Base-by-base conservation (phyloP, 73 alveolate species). In the Breviolum minutum region DNA sequence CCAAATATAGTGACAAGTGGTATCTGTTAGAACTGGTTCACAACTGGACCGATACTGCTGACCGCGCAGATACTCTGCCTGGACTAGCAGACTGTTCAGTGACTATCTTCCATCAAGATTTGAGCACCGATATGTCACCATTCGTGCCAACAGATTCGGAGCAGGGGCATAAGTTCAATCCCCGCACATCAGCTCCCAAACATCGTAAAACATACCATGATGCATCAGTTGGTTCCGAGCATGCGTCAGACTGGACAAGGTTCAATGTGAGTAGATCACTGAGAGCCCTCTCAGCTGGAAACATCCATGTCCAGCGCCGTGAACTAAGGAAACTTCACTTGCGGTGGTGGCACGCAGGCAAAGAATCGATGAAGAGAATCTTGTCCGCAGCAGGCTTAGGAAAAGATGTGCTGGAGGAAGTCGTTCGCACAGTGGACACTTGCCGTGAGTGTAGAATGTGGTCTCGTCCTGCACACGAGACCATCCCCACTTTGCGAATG, bases 311-410 rank as follows among this genome's bases (percentile, higher is more conserved):
- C 2, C 64, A 73, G 11, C 5, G 5, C 27, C 77, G 80, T 17
- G 73, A 30, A 6, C 62, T 88, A 5, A 69, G 95, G 63, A 88
- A 88, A 60, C 60, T 88, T 5, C 95, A 88, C 73, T 73, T 88
- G 13, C 80, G 95, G 19, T 68, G 80, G 85, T 88, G 95, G 95
- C 95, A 88, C 32, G 69, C 62, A 22, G 69, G 86, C 6, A 54
- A 22, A 14, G 70, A 29, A 68, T 5, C 87, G 30, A 88, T 88
- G 95, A 40, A 48, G 1, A 30, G 77, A 5, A 8, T 88, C 64
- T 24, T 88, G 63, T 3, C 32, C 40, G 85, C 95, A 17, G 95
- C 86, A 24, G 95, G 95, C 3, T 11, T 69, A 7, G 29, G 60
- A 22, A n/a, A 29, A 24, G 66, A 30, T 2, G 60, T 88, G 19